A percentile compares a stretch with the other conserved stretches of the same genome.
phyloP scores from a whole-genome alignment of 2,329 filamentous ascomycete species.

The Aspergillus versicolor region DNA sequence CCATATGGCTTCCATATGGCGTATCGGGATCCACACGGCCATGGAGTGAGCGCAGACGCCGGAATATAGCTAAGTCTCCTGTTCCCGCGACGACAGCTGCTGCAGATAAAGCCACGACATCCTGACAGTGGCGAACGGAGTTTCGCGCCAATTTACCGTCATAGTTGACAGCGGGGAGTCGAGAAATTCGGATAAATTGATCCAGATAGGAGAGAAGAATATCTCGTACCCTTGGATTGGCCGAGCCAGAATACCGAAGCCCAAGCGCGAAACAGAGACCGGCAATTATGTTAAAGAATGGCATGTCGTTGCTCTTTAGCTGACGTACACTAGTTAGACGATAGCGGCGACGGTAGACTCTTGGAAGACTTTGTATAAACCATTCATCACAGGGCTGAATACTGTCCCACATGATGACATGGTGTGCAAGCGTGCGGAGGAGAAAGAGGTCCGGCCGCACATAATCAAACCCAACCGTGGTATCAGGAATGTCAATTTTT shows the following conservation, averaged over 20 bases:
- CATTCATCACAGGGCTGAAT: conserved; percentile 73
- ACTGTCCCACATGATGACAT: conserved; percentile 88
- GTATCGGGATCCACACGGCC: conserved; percentile 80
- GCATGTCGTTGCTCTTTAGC: conserved; percentile 78
- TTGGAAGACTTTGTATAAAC: conserved; percentile 72
- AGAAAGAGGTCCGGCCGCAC: conserved; percentile 90
- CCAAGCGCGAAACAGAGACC: conserved; percentile 81
- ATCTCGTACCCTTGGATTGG: conserved; percentile 70
- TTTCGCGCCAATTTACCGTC: conserved; percentile 81
- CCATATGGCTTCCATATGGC: conserved; percentile 90
- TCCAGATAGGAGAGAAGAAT: conserved; percentile 82
- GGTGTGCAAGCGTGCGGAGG: conserved; percentile 81
- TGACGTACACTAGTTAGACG: conserved; percentile 59
- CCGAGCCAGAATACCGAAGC: conserved; percentile 72
- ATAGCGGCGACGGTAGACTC: conserved; percentile 63
- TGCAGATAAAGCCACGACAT: conserved; percentile 76
- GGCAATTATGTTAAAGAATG: conserved; percentile 88
- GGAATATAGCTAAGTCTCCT: conserved; percentile 81
- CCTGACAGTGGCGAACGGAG: conserved; percentile 86
- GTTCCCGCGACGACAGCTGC: conserved; percentile 95
- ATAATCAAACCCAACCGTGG: conserved; percentile 89
- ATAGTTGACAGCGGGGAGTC: conserved; percentile 64
- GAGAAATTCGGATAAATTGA: conserved; percentile 76
- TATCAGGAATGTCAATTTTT: conserved; percentile 91
- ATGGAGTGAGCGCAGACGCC: conserved; percentile 82